Percentiles rank a stretch among this genome's conserved stretches.
phyloP scores from a whole-genome alignment of 2,329 filamentous ascomycete species.

The Chalaropsis thielavioides region DNA sequence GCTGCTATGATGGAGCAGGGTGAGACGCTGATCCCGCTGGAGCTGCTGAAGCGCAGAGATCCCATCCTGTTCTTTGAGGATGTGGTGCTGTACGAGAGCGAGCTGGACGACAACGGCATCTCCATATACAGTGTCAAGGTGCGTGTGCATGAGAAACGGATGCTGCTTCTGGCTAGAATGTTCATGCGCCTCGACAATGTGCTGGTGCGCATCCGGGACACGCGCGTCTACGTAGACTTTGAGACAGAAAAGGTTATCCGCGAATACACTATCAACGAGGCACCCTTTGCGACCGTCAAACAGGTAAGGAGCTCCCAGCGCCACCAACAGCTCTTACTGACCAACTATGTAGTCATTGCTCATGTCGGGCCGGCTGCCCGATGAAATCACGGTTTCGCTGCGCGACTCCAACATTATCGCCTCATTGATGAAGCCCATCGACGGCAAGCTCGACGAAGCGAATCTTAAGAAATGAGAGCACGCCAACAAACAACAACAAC shows the following conservation, averaged over 20 bases:
- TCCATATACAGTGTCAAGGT: conserved; percentile 82
- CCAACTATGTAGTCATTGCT: conserved; percentile 30
- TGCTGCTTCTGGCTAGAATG: conserved; percentile 71
- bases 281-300: conserved; percentile 61
- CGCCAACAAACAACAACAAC: neutral
- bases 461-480: conserved; percentile 6
- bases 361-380: conserved; percentile 39
- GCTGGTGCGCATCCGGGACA: conserved; percentile 74
- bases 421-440: conserved; percentile 36
- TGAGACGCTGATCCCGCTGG: conserved; percentile 53
- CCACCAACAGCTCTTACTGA: neutral
- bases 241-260: conserved; percentile 61
- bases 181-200: conserved; percentile 93
- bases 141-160: conserved; percentile 76
- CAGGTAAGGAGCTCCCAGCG: conserved; percentile 35
- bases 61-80: conserved; percentile 96
- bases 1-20: conserved; percentile 11
- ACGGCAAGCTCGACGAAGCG: conserved; percentile 15
- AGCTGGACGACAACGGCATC: conserved; percentile 94
- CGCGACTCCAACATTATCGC: conserved; percentile 66
- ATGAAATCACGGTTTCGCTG: conserved; percentile 62
- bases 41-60: conserved; percentile 74
- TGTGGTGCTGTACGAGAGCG: conserved; percentile 90
- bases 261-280: conserved; percentile 84
- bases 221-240: conserved; percentile 85